Percentiles rank a stretch among this genome's conserved stretches.
These are phyloP conservation scores for Furcasterigmium sp. DNA, from an alignment of 2,329 filamentous ascomycete genomes.

Conservation along the genomic window DNA sequence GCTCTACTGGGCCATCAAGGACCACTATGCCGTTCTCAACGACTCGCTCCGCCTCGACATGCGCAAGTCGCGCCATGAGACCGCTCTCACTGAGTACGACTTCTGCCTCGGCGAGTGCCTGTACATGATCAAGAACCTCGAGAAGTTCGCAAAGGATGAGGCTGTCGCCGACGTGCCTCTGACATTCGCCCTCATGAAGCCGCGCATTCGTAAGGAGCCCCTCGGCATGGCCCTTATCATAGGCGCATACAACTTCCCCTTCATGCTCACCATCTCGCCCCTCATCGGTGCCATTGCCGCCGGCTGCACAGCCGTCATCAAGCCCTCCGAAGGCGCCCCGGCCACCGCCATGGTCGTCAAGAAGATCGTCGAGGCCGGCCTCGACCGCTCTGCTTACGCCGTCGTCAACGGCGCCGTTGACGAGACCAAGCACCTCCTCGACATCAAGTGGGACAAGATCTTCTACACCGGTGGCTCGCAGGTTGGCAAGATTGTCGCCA, in stretches of 20 bases:
- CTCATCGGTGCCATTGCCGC: constrained; percentile 87
- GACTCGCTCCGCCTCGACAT: constrained; percentile 76
- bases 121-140: constrained; percentile 70
- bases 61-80: constrained; percentile 71
- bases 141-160: constrained; percentile 81
- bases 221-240: constrained; percentile 80
- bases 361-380: constrained; percentile 67
- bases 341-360: constrained; percentile 72
- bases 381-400: constrained; percentile 72
- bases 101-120: constrained; percentile 80
- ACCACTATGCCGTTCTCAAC: constrained; percentile 66
- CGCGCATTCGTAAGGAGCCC: constrained; percentile 81
- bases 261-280: constrained; percentile 74
- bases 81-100: constrained; percentile 66
- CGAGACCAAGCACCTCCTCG: constrained; percentile 76
- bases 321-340: constrained; percentile 82
- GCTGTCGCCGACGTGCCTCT: constrained; percentile 63
- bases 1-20: constrained; percentile 88
- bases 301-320: constrained; percentile 84
- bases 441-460: constrained; percentile 96
- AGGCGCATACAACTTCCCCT: constrained; percentile 90
- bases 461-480: constrained; percentile 82
- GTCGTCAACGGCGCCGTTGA: constrained; percentile 76
- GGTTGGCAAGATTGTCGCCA: constrained; percentile 81
- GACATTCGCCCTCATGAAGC: constrained; percentile 62